A percentile compares a stretch with the other conserved stretches of the same genome.
phyloP scores from a whole-genome alignment of 768 basidiomycete genomes.

The Lepiota brunneoincarnata region DNA sequence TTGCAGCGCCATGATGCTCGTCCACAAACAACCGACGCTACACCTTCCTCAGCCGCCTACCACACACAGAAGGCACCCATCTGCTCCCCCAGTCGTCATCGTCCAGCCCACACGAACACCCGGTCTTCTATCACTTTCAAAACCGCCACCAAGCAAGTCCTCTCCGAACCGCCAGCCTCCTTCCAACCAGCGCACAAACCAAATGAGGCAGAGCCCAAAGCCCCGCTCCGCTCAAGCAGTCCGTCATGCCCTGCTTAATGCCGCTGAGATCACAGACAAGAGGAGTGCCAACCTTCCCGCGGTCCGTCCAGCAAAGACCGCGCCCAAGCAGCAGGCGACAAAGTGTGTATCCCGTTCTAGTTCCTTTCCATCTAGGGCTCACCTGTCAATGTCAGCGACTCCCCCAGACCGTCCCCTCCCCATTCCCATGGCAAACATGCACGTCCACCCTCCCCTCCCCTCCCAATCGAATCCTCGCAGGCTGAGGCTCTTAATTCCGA shows the following conservation, averaged over 20 bases:
- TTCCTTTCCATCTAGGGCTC: not conserved
- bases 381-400: not conserved
- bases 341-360: constrained; percentile 18
- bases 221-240: constrained; percentile 23
- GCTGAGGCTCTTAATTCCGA: constrained; percentile 60
- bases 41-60: constrained; percentile 24
- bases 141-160: constrained; percentile 41
- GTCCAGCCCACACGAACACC: constrained; percentile 74
- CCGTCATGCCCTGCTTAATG: constrained; percentile 23
- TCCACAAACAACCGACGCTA: constrained; percentile 41
- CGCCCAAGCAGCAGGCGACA: constrained; percentile 28
- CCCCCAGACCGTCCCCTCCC: constrained; percentile 41
- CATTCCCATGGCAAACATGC: constrained; percentile 42
- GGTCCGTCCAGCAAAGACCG: constrained; percentile 27
- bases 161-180: constrained; percentile 23
- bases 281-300: constrained; percentile 11
- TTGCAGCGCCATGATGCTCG: constrained; percentile 44
- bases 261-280: constrained; percentile 23
- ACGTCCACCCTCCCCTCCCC: constrained; percentile 64
- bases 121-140: constrained; percentile 69
- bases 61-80: constrained; percentile 61
- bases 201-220: constrained; percentile 28
- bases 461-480: constrained; percentile 49
- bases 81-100: constrained; percentile 64
- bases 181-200: constrained; percentile 21